Base-by-base conservation (phyloP, 2,329 filamentous ascomycete genomes). In the Pseudocercospora crystallina region DNA sequence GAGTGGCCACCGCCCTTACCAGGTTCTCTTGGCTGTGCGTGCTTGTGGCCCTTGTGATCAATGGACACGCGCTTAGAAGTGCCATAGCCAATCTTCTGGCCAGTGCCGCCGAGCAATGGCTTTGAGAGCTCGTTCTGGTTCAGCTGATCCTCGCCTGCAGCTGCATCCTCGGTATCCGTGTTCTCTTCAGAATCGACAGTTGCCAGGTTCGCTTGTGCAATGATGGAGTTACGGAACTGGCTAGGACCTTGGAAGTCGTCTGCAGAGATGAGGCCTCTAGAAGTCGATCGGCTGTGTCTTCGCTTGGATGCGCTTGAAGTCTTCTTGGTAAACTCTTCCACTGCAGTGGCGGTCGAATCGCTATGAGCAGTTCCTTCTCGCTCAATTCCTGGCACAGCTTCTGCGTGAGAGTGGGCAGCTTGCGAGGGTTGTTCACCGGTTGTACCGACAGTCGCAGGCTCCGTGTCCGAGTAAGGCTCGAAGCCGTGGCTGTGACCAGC, bases 161-260 rank as follows among this genome's bases (percentile, higher is more conserved):
- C 75, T 8, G 80, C 76, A 5, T 75, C 72, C 8, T 73, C 71
- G 51, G 77, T 80, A 29, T 82, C 83, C 43, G 78, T 75, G 20
- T 80, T 80, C 3, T 82, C 77, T 12, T 79, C 79, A 1, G 76
- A 74, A 13, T 76, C 70, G 5, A 76, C 79, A 3, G 77, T 74
- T 34, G 81, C 82, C 39, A 84, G 75, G 43, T 44, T 38, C 32
- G 38, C 46, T 29, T 82, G 81, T 33, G 86, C 85, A 59, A 97
- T 95, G 61, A 99, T 96, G 49, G 92, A 90, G 68, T 95, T 88
- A 59, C 94, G 80, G 76, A 97, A 90, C 57, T 86, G 92, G 17
- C 90, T 87, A 2, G 94, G 94, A 67, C 95, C 88, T 67, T 86
- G 89, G 60, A 95, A 81, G 47, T 84, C 80, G 20, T 85, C 86